These are phyloP conservation scores for Naganishia onofrii DNA, from an alignment of 768 basidiomycete genomes.

Conservation along the genomic window DNA sequence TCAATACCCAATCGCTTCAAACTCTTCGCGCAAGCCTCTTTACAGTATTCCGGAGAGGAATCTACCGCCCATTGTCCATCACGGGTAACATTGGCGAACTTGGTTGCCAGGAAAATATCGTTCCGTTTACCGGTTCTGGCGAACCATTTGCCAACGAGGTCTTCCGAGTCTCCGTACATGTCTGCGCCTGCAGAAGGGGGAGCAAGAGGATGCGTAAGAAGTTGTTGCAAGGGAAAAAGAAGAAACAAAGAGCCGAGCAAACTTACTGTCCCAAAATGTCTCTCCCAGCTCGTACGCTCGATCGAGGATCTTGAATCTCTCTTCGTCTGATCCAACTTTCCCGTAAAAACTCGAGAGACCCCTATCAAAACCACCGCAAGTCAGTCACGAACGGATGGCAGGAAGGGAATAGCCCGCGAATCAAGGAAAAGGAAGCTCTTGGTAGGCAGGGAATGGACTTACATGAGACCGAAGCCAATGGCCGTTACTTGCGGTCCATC, in stretches of 20 bases:
- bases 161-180: conserved; percentile 57
- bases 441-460: not conserved
- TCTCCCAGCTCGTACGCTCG: conserved; percentile 55
- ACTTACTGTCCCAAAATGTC: conserved; percentile 57
- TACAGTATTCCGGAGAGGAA: conserved; percentile 33
- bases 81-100: conserved; percentile 53
- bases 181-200: conserved; percentile 45
- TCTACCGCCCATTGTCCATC: conserved; percentile 14
- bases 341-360: conserved; percentile 48
- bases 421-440: not conserved
- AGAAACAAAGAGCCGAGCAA: no score
- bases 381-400: no score
- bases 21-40: conserved; percentile 30
- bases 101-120: conserved; percentile 63
- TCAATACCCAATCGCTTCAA: conserved; percentile 33
- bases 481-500: conserved; percentile 21
- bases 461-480: conserved; percentile 26
- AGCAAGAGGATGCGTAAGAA: conserved; percentile 34
- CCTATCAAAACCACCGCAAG: no score
- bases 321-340: conserved; percentile 57
- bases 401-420: no score
- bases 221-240: no score
- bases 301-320: conserved; percentile 62
- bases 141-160: conserved; percentile 59
- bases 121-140: conserved; percentile 12